Percentiles rank a stretch among this genome's conserved stretches.
These are phyloP conservation scores for Phyllosticta citribraziliensis DNA, from an alignment of 2,329 filamentous ascomycete species.

Conservation along the genomic window DNA sequence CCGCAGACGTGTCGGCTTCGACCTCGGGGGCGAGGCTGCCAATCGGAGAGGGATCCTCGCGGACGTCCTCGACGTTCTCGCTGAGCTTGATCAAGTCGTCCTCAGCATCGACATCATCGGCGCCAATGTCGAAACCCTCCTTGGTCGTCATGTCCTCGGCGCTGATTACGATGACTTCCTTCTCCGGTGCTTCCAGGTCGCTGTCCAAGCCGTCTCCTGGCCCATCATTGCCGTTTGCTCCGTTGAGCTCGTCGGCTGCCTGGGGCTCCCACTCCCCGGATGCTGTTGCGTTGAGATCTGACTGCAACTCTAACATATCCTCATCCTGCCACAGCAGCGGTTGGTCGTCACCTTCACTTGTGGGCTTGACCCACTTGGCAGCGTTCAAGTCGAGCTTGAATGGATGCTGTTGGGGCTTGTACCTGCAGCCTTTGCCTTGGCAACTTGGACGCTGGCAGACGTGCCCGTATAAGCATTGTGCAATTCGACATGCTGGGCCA, in stretches of 20 bases:
- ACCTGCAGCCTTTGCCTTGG: slow-evolving; percentile 15
- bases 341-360: slow-evolving; percentile 2
- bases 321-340: background rate
- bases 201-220: background rate
- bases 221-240: background rate
- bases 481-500: slow-evolving; percentile 32
- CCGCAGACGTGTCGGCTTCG: background rate
- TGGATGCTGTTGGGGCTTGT: slow-evolving; percentile 16
- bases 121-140: background rate
- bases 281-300: background rate
- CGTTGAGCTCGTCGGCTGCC: background rate
- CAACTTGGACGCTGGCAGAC: slow-evolving; percentile 29
- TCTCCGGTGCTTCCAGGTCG: background rate
- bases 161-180: background rate
- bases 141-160: background rate
- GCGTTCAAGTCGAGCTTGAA: slow-evolving; percentile 17
- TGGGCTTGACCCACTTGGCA: slow-evolving; percentile 16
- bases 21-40: background rate
- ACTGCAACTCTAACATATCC: background rate
- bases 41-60: background rate
- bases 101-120: background rate
- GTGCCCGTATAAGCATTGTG: slow-evolving; percentile 39
- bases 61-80: background rate
- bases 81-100: background rate
- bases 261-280: background rate